Base-by-base conservation (phyloP, 805 yeast species). In the Saccharomycopsis lassenensis region DNA sequence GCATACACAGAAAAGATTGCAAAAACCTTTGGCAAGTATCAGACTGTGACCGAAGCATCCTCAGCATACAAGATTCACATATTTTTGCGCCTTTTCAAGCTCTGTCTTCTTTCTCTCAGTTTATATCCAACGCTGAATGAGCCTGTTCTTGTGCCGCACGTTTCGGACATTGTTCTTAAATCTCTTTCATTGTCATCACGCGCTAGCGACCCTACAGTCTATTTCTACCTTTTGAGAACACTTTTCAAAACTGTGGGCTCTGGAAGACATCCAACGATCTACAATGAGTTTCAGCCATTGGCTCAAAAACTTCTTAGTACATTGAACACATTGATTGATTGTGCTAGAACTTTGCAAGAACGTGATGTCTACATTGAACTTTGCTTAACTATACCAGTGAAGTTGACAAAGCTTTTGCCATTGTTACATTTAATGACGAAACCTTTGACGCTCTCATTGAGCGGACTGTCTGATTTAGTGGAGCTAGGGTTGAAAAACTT, bases 171-270 rank as follows among this genome's bases (percentile, higher is more conserved):
- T 48, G 85, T 91, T 22, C 61, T 89, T 45, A 77, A 81, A 39
- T 82, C 93, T 0, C 62, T 91, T 52, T 75, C 76, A 40, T 67
- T 74, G 34, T 75, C 95, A 0, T 80, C 95, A 1, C 74, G 76
- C 4, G 83, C 96, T 0, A 79, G 81, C 46, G 95, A 87, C 52
- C 95, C 98, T 4, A 67, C 83, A 15, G 83, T 85, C 2, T 91
- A 86, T 54, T 87, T 89, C 45, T 82, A 86, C 49, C 62, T 93
- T 47, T 79, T 91, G 15, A 65, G 97, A 49, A 85, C 94, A 0
- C 61, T 91, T 31, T 93, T 91, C 63, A 68, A 97, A 56, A 81
- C 93, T 49, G 86, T 93, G 31, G 94, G 95, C 24, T 97, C 97
- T 34, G 97, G 97, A 5, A 67, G 96, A 39, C 87, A 87, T 53